These are phyloP conservation scores for Wickerhamiella hasegawae DNA, from an alignment of 805 yeast species.

Conservation along the genomic window DNA sequence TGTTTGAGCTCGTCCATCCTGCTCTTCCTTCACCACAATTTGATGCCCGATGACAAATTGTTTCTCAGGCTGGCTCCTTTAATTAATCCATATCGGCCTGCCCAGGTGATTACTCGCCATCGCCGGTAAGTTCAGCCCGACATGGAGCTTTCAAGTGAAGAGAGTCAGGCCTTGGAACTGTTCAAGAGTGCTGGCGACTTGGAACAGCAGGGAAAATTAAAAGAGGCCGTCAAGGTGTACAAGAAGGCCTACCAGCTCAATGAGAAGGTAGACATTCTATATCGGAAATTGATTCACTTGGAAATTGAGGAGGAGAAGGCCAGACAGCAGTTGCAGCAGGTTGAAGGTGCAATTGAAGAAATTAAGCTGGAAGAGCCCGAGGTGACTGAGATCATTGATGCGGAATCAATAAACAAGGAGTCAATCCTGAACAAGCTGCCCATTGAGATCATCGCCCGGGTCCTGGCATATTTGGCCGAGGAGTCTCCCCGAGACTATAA, in stretches of 20 bases:
- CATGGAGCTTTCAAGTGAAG: not conserved
- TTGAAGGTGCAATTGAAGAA: not conserved
- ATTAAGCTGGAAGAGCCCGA: not conserved
- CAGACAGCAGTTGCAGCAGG: not conserved
- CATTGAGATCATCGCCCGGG: slow-evolving; percentile 15
- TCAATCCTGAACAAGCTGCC: slow-evolving; percentile 11
- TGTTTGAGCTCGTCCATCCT: slow-evolving; percentile 17
- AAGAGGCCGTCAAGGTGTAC: slow-evolving; percentile 59
- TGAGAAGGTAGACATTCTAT: slow-evolving; percentile 47
- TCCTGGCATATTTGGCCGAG: slow-evolving; percentile 16
- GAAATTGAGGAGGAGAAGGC: not conserved
- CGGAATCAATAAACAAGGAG: too few relatives aligned
- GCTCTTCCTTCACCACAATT: too few relatives aligned
- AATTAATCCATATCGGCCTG: too few relatives aligned
- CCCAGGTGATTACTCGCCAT: too few relatives aligned
- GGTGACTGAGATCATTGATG: not conserved
- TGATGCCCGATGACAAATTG: too few relatives aligned
- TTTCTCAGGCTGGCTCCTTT: too few relatives aligned
- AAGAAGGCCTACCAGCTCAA: slow-evolving; percentile 50
- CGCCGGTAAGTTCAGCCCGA: too few relatives aligned
- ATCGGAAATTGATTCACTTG: slow-evolving; percentile 34
- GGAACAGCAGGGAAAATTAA: not conserved
- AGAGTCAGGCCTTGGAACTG: not conserved
- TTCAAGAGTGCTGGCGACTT: not conserved
- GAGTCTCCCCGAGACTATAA: slow-evolving; percentile 9